Conservation (phyloP, 2,329 filamentous ascomycete species). For the Gremmenia infestans region DNA sequence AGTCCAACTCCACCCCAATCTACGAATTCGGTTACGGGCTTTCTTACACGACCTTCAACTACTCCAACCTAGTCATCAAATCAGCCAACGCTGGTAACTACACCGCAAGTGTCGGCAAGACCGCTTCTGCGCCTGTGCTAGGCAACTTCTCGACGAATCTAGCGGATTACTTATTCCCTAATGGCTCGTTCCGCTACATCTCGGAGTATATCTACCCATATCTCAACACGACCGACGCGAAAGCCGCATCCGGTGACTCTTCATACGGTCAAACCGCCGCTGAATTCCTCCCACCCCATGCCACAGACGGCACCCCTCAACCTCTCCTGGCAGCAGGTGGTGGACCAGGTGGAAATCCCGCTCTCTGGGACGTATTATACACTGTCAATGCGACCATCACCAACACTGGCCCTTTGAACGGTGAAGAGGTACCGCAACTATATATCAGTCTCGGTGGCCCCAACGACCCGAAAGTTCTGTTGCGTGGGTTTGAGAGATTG, state of each 20-base stretch:
- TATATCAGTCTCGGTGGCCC: slow-evolving; percentile 79
- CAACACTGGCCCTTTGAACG: slow-evolving; percentile 48
- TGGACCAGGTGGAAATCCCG: slow-evolving; percentile 49
- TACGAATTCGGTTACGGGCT: slow-evolving; percentile 81
- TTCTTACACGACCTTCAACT: slow-evolving; percentile 74
- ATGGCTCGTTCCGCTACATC: slow-evolving; percentile 43
- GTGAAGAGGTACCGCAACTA: slow-evolving; percentile 55
- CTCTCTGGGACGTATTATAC: slow-evolving; percentile 51
- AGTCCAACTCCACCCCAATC: slow-evolving; percentile 55
- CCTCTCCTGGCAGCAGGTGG: slow-evolving; percentile 44
- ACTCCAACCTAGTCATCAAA: slow-evolving; percentile 56
- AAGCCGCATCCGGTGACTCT: slow-evolving; percentile 45
- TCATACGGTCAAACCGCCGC: slow-evolving; percentile 25
- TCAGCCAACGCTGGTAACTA: slow-evolving; percentile 19
- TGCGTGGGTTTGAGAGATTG: slow-evolving; percentile 79
- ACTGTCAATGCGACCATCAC: slow-evolving; percentile 48
- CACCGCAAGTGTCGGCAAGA: slow-evolving; percentile 55
- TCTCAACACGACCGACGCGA: slow-evolving; percentile 42
- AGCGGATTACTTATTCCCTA: slow-evolving; percentile 64
- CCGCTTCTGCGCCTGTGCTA: slow-evolving; percentile 57
- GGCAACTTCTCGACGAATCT: slow-evolving; percentile 58
- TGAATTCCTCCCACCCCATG: slow-evolving; percentile 38
- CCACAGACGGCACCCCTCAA: slow-evolving; percentile 42
- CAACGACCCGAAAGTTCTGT: slow-evolving; percentile 58
- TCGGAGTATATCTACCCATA: slow-evolving; percentile 51